Conservation (phyloP, 805 yeast genomes). For the Zygosaccharomyces bailii region DNA sequence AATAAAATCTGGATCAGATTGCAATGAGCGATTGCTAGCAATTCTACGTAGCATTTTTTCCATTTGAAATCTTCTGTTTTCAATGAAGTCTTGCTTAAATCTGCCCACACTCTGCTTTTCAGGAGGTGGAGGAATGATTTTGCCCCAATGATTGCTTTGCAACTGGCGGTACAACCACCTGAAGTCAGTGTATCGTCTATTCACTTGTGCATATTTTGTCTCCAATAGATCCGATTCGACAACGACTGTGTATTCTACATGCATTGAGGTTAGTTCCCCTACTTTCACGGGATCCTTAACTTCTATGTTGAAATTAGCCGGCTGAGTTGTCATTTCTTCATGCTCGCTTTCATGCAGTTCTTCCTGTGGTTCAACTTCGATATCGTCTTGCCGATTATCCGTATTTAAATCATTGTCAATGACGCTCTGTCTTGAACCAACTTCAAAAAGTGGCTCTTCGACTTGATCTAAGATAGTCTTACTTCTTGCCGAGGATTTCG, state of each 20-base stretch:
- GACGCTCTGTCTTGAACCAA: constrained; percentile 20
- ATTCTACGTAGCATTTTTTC: constrained; percentile 82
- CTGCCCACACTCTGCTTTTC: constrained; percentile 92
- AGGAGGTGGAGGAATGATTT: constrained; percentile 91
- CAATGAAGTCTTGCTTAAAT: constrained; percentile 85
- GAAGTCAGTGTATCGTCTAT: constrained; percentile 87
- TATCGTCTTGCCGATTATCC: constrained; percentile 6
- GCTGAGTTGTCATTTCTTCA: neutral
- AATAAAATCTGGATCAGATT: constrained; percentile 69
- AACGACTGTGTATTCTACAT: constrained; percentile 78
- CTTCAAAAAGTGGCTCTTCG: constrained; percentile 26
- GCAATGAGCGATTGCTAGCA: constrained; percentile 52
- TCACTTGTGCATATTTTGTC: constrained; percentile 52
- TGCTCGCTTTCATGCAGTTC: constrained; percentile 13
- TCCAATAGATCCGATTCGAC: constrained; percentile 46
- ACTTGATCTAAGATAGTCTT: constrained; percentile 22
- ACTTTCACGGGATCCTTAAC: constrained; percentile 91
- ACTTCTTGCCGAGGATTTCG: constrained; percentile 4
- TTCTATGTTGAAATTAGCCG: constrained; percentile 47
- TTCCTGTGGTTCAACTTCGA: constrained; percentile 6
- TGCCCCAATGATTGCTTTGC: constrained; percentile 83
- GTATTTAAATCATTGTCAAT: constrained; percentile 4
- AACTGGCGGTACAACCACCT: constrained; percentile 91
- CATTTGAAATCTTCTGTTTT: constrained; percentile 75
- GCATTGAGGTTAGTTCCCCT: constrained; percentile 85